phyloP scores from a whole-genome alignment of 257 asterid species.

The Ajuga chamaepitys region DNA sequence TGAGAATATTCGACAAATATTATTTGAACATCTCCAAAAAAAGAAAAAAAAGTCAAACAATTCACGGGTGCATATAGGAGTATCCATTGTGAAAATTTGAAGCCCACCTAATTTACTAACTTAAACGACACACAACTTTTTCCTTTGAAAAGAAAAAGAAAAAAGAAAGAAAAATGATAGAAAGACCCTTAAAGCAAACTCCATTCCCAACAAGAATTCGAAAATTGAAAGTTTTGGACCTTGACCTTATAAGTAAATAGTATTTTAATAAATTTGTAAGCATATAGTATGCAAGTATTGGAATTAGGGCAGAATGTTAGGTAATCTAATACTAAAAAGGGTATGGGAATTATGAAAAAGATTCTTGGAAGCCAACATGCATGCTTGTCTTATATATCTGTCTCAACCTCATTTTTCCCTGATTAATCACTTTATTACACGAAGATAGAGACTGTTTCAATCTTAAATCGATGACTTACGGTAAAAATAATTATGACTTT shows the following conservation, averaged over 20 bases:
- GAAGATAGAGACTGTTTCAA: conserved; percentile 1
- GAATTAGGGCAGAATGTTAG: conserved; percentile 28
- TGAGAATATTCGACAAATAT: no score
- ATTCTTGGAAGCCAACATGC: conserved; percentile 26
- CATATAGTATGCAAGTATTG: not conserved
- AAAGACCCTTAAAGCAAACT: not conserved
- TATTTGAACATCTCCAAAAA: no score
- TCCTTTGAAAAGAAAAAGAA: not conserved
- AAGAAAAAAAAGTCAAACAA: no score
- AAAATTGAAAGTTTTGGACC: conserved; percentile 16
- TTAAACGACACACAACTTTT: no score
- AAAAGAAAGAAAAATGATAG: not conserved
- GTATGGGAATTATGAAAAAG: conserved; percentile 10
- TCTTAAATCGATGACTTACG: conserved; percentile 3
- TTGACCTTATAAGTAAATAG: conserved; percentile 2
- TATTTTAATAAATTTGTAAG: not conserved
- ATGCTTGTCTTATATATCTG: conserved; percentile 25
- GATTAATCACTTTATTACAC: conserved; percentile 9
- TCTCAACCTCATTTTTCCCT: conserved; percentile 19
- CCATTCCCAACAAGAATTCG: conserved; percentile 10
- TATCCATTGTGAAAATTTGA: no score
- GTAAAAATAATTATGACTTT: not conserved
- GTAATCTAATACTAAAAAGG: conserved; percentile 1
- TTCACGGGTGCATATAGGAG: no score
- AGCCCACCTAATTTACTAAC: no score